phyloP scores from a whole-genome alignment of 371 early-diverging fungal species.

The Lichtheimia ramosa region DNA sequence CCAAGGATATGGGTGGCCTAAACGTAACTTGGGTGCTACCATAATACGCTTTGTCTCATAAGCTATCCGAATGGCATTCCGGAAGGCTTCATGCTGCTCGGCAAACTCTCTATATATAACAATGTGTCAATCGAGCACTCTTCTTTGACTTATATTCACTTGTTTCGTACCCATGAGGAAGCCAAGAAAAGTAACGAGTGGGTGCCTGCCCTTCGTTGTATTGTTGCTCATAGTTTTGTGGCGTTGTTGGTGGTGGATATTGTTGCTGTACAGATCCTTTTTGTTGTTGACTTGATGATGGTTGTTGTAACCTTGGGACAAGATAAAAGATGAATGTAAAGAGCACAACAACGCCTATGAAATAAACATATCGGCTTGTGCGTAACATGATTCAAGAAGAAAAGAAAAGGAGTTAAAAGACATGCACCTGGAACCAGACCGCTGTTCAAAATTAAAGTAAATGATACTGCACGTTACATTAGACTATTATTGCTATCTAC shows the following conservation, averaged over 20 bases:
- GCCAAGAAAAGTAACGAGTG: constrained; percentile 27
- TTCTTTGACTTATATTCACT: not conserved
- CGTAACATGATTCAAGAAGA: constrained; percentile 4
- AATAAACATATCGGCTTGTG: constrained; percentile 9
- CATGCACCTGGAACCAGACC: no score
- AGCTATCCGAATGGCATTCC: constrained; percentile 46
- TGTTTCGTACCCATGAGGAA: constrained; percentile 34
- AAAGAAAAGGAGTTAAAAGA: constrained; percentile 6
- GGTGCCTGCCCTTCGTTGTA: constrained; percentile 6
- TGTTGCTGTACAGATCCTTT: no score
- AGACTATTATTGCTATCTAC: no score
- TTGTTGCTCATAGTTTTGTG: no score
- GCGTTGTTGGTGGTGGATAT: not conserved
- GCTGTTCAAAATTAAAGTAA: no score
- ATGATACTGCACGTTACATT: no score
- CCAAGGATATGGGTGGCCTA: constrained; percentile 38
- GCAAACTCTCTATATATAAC: constrained; percentile 25
- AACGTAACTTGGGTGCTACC: constrained; percentile 45
- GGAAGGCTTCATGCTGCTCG: constrained; percentile 45
- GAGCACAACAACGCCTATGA: constrained; percentile 5
- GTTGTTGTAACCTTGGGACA: constrained; percentile 2
- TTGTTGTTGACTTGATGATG: not conserved
- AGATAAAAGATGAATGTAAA: not conserved
- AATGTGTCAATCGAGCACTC: not conserved
- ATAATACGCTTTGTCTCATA: constrained; percentile 45